Base-by-base conservation (phyloP, 257 asterid species). In the Anisodus acutangulus region DNA sequence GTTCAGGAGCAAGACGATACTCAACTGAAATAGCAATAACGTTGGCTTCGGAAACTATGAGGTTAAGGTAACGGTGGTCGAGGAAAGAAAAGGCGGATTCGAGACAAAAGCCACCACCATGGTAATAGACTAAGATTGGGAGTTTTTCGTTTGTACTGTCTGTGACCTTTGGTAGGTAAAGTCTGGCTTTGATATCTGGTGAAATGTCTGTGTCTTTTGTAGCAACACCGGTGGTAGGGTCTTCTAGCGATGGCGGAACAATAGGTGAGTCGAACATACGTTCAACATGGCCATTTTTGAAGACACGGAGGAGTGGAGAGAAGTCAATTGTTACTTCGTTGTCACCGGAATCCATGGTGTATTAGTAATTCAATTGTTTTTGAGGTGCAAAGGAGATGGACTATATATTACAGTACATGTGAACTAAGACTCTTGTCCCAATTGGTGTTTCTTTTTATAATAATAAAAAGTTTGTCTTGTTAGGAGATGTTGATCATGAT, bases 191-290 rank as follows among this genome's bases (percentile, higher is more conserved):
- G 16, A 89, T 31, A 2, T 71, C 11, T 12, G 86, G 82, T 8
- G 87, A 86, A 55, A 89, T 89, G 22, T 83, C 37, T 68, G 84
- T 45, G 79, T 89, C 90, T 45, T 87, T 87, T 9, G 90, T 87
- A 59, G 86, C 54, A 4, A 89, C 91, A 9, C 85, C 84, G 10
- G 84, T 82, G 55, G 19, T 6, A 6, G 88, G 78, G 17, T 87
- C 87, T 17, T 83, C 79, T 5, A 59, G 82, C 0, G 87, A 78
- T 1, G 90, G 85, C 0, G 90, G 86, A 51, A 89, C 87, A 22
- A 0, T 15, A 4, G 89, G 89, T 17, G 86, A 58, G 19, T 53
- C 83, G 9, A 55, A 63, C 37, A 87, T 6, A 39, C 90, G 74
- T 7, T 89, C 90, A 1, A 89, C 89, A 0, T 72, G 79, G 62